Percentiles rank a stretch among this genome's conserved stretches.
These are phyloP conservation scores for Aspergillus nidulans DNA, from an alignment of 495 filamentous ascomycete genomes.

Conservation along the genomic window DNA sequence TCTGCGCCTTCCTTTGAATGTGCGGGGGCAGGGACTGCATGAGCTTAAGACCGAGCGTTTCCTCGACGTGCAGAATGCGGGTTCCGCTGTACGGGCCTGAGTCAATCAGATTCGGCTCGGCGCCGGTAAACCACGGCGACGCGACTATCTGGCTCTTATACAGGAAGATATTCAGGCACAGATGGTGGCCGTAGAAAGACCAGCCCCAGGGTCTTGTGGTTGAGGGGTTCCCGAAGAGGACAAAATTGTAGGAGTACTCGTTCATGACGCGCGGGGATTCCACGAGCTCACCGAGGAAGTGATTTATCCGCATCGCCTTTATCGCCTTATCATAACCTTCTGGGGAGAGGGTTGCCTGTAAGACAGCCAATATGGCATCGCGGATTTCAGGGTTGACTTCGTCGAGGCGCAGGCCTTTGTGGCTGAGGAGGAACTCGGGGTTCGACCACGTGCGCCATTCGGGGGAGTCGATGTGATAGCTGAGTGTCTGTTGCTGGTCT, in stretches of 20 bases:
- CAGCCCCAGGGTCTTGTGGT: constrained; percentile 60
- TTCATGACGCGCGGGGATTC: constrained; percentile 60
- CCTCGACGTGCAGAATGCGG: constrained; percentile 61
- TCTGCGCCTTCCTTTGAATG: constrained; percentile 47
- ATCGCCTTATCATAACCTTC: constrained; percentile 69
- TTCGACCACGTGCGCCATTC: constrained; percentile 76
- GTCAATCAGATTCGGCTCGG: constrained; percentile 72
- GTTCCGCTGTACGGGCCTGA: constrained; percentile 55
- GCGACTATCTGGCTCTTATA: constrained; percentile 56
- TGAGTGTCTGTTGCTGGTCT: constrained; percentile 42
- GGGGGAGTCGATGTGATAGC: constrained; percentile 62
- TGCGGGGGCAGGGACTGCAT: constrained; percentile 58
- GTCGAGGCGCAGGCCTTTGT: constrained; percentile 65
- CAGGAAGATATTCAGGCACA: constrained; percentile 65
- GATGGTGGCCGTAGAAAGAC: constrained; percentile 72
- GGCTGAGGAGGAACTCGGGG: constrained; percentile 60
- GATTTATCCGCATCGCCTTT: constrained; percentile 69
- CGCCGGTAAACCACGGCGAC: constrained; percentile 69
- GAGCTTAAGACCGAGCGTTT: constrained; percentile 54
- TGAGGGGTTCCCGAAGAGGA: constrained; percentile 55
- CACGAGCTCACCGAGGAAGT: constrained; percentile 69
- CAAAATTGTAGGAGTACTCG: constrained; percentile 71
- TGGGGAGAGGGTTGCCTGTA: constrained; percentile 55
- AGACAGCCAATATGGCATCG: constrained; percentile 47
- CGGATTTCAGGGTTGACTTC: constrained; percentile 41